Evolutionary conservation across 495 filamentous ascomycete genomes (phyloP).

Genomic region (Penicillium riverlandense): DNA sequence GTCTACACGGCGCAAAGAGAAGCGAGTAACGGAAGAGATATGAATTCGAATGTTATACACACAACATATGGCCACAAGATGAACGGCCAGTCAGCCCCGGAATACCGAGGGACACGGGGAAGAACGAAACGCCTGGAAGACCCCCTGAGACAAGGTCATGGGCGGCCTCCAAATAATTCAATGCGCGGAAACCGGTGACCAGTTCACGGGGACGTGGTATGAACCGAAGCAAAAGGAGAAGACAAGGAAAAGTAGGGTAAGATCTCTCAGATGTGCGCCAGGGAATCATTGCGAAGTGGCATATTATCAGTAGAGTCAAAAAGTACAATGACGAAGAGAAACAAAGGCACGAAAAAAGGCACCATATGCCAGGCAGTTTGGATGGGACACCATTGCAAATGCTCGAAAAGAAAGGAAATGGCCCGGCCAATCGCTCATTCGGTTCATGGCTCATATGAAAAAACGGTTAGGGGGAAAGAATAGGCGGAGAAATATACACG

Average conservation of each 20-base stretch:
- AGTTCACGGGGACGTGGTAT: background rate
- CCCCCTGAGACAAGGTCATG: background rate
- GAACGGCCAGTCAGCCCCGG: background rate
- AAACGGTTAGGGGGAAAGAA: constrained; percentile 18
- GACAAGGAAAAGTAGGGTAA: background rate
- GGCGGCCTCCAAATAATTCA: background rate
- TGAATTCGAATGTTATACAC: constrained; percentile 7
- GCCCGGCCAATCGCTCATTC: constrained; percentile 35
- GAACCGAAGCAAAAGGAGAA: constrained; percentile 6
- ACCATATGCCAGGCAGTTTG: constrained; percentile 30
- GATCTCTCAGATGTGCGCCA: constrained; percentile 10
- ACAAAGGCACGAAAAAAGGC: constrained; percentile 23
- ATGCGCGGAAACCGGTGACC: too few species aligned
- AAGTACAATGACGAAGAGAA: constrained; percentile 19
- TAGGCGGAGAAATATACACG: constrained; percentile 13
- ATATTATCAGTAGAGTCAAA: constrained; percentile 15
- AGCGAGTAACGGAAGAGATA: background rate
- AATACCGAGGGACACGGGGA: background rate
- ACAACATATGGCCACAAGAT: background rate
- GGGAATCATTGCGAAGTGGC: constrained; percentile 20
- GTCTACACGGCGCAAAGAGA: too few species aligned
- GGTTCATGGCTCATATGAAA: constrained; percentile 32
- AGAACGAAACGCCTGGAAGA: background rate
- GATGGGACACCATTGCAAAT: constrained; percentile 36
- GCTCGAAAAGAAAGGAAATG: constrained; percentile 26